A percentile compares a stretch with the other conserved stretches of the same genome.
Conservation (phyloP, 768 basidiomycete genomes). For the Naganishia friedmannii region DNA sequence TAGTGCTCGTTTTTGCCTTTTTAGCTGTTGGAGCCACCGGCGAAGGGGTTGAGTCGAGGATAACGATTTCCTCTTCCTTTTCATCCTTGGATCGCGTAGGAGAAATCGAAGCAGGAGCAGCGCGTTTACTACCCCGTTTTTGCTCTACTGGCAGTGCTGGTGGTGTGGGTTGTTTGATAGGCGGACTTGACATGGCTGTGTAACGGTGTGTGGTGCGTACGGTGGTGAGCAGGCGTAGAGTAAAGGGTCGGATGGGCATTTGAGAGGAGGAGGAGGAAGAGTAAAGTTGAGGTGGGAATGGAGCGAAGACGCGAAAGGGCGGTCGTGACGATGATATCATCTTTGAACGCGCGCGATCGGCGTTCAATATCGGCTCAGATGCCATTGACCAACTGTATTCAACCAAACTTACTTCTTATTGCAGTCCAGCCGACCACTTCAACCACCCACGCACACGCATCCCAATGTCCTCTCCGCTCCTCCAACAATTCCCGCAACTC, state of each 20-base stretch:
- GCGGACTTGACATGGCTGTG: background rate
- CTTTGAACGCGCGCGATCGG: conserved; percentile 3
- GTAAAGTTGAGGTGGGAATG: background rate
- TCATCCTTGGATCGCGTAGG: too few species aligned
- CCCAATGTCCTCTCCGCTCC: conserved; percentile 39
- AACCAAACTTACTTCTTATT: too few species aligned
- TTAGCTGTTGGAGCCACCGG: too few species aligned
- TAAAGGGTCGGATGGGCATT: background rate
- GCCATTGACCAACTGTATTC: too few species aligned
- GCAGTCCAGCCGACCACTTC: too few species aligned
- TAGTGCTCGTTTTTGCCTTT: background rate
- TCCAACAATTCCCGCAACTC: conserved; percentile 48
- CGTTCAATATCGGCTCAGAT: background rate
- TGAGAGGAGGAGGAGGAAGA: background rate
- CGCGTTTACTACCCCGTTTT: too few species aligned
- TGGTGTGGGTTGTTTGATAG: background rate
- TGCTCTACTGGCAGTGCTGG: background rate
- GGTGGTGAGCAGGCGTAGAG: background rate
- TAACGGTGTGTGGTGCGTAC: background rate
- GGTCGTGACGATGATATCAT: conserved; percentile 18
- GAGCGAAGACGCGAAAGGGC: background rate
- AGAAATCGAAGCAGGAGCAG: too few species aligned
- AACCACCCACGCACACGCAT: too few species aligned
- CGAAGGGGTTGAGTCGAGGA: too few species aligned
- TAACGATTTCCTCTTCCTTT: too few species aligned